Evolutionary conservation across 495 filamentous ascomycete species (phyloP).

Genomic region (Penicilliopsis zonata): DNA sequence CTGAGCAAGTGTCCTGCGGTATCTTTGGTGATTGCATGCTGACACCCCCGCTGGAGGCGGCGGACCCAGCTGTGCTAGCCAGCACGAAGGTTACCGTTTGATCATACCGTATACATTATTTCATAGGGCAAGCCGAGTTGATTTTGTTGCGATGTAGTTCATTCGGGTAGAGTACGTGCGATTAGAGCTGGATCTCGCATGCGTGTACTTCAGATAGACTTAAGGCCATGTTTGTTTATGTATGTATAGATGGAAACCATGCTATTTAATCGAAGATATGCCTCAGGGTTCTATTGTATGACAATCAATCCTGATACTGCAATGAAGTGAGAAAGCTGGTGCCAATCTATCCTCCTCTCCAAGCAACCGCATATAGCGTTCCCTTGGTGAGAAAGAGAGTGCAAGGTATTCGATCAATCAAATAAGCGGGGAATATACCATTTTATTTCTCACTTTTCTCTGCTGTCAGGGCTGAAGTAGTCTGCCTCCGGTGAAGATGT

Average conservation of each 20-base stretch:
- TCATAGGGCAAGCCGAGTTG: not conserved
- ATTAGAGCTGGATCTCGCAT: no score
- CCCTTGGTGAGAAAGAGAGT: slow-evolving; percentile 29
- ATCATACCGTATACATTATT: not conserved
- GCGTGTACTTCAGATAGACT: no score
- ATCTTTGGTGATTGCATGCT: slow-evolving; percentile 6
- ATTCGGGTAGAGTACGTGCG: not conserved
- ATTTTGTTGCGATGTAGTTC: not conserved
- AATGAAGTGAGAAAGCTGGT: no score
- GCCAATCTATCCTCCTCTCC: slow-evolving; percentile 26
- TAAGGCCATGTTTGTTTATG: no score
- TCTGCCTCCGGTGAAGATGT: no score
- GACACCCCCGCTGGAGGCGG: slow-evolving; percentile 21
- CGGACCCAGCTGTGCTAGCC: not conserved
- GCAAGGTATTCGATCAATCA: slow-evolving; percentile 2
- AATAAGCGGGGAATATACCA: slow-evolving; percentile 5
- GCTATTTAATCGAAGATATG: no score
- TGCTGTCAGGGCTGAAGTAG: no score
- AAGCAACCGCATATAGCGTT: slow-evolving; percentile 30
- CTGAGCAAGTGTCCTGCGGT: slow-evolving; percentile 3
- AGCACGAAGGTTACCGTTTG: not conserved
- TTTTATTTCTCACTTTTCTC: no score
- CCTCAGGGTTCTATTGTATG: no score
- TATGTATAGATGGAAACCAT: no score
- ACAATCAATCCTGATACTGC: no score